These are phyloP conservation scores for Bipolaris cookei DNA, from an alignment of 2,329 filamentous ascomycete species.

Conservation along the genomic window DNA sequence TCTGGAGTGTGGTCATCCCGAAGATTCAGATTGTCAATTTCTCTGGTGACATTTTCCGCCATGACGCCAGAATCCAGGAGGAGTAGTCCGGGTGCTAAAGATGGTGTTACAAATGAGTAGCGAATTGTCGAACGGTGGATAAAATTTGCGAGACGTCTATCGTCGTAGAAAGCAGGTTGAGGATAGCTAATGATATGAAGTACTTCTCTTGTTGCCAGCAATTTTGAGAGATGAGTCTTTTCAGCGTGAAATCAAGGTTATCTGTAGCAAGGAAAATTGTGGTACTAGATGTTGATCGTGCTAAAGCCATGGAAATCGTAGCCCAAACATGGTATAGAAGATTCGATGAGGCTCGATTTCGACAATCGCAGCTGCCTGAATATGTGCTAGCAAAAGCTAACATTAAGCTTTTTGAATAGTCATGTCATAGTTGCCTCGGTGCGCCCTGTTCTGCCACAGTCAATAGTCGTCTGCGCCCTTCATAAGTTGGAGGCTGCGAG, in stretches of 20 bases:
- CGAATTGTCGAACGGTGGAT: not conserved
- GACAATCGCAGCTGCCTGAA: not conserved
- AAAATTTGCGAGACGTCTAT: not conserved
- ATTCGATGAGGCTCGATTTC: not conserved
- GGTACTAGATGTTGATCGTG: not conserved
- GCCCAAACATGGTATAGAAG: not conserved
- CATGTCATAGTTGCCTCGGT: not conserved
- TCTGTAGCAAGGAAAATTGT: not conserved
- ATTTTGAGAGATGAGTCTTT: not conserved
- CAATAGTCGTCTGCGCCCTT: not conserved
- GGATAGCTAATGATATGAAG: too few relatives aligned
- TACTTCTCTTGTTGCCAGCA: not conserved
- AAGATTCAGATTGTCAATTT: conserved; percentile 20
- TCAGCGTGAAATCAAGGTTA: not conserved
- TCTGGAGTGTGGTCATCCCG: conserved; percentile 8
- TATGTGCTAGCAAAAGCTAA: not conserved
- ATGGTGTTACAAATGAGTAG: not conserved
- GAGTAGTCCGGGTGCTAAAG: not conserved
- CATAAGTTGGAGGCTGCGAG: conserved; percentile 1
- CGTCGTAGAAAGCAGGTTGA: not conserved
- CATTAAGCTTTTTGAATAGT: not conserved
- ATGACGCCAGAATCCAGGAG: conserved; percentile 10
- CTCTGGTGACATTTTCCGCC: conserved; percentile 22
- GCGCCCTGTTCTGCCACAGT: not conserved
- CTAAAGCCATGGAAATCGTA: not conserved